Conservation (phyloP, 257 asterid genomes). For the Solanum etuberosum region DNA sequence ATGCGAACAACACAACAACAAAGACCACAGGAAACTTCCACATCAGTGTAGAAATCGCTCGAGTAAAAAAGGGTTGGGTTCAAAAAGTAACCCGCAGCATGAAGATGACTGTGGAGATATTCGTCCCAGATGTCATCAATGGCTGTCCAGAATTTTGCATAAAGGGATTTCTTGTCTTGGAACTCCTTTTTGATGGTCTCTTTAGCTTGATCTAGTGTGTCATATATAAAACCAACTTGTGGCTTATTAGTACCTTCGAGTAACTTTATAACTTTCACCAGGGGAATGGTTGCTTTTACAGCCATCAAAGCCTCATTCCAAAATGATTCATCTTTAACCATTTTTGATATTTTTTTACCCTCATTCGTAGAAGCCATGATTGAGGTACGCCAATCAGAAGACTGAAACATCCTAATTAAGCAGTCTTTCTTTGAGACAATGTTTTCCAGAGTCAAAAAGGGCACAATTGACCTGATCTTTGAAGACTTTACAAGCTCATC, state of each 20-base stretch:
- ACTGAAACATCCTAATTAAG: conserved; percentile 17
- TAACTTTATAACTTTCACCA: conserved; percentile 27
- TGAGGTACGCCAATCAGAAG: conserved; percentile 14
- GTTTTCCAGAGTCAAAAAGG: conserved; percentile 44
- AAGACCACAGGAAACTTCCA: conserved; percentile 41
- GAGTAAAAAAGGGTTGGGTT: conserved; percentile 45
- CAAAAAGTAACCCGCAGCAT: conserved; percentile 43
- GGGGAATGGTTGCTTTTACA: conserved; percentile 38
- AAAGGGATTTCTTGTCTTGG: conserved; percentile 10
- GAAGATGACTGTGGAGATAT: conserved; percentile 50
- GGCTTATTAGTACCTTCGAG: conserved; percentile 9
- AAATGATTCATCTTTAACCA: conserved; percentile 31
- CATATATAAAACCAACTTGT: conserved; percentile 31
- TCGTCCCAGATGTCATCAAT: conserved; percentile 55
- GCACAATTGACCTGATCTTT: conserved; percentile 10
- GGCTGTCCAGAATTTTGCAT: conserved; percentile 34
- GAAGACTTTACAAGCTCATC: conserved; percentile 18
- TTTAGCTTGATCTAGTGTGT: conserved; percentile 52
- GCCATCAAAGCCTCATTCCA: conserved; percentile 31
- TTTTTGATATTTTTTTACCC: conserved; percentile 23
- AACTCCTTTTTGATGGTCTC: conserved; percentile 41
- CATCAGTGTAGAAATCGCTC: conserved; percentile 17
- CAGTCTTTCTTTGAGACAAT: conserved; percentile 20
- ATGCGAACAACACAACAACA: conserved; percentile 21
- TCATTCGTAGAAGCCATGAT: conserved; percentile 6